phyloP scores from a whole-genome alignment of 306 rosid species.

The Aeschynomene evenia region DNA sequence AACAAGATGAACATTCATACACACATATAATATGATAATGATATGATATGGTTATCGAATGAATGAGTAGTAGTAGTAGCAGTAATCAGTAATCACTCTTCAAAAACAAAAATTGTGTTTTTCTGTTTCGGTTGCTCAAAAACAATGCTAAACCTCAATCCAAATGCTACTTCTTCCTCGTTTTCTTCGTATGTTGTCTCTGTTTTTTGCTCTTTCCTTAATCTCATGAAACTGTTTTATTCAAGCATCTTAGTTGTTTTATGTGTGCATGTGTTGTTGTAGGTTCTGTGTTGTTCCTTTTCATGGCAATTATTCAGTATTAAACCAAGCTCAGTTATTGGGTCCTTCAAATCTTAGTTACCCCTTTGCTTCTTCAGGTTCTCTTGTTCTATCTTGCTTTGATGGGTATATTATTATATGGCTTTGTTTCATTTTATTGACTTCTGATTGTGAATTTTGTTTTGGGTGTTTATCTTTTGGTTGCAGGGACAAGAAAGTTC shows the following conservation, averaged over 20 bases:
- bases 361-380: constrained; percentile 23
- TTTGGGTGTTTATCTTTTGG: not conserved
- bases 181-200: constrained; percentile 34
- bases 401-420: not conserved
- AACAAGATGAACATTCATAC: too few relatives aligned
- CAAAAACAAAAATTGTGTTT: too few relatives aligned
- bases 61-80: not conserved
- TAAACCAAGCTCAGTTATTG: constrained; percentile 28
- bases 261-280: not conserved
- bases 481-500: constrained; percentile 57
- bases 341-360: constrained; percentile 46
- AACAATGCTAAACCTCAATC: constrained; percentile 33
- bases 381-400: not conserved
- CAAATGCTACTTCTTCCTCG: constrained; percentile 35
- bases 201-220: not conserved
- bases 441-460: not conserved
- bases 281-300: constrained; percentile 55
- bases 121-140: not conserved
- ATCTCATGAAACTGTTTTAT: not conserved
- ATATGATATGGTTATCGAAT: not conserved
- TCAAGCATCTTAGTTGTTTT: not conserved
- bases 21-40: too few relatives aligned
- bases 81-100: not conserved
- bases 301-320: constrained; percentile 37
- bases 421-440: not conserved